Evolutionary conservation across 73 alveolate species (phyloP).

Genomic region (Effrenium voratum): DNA sequence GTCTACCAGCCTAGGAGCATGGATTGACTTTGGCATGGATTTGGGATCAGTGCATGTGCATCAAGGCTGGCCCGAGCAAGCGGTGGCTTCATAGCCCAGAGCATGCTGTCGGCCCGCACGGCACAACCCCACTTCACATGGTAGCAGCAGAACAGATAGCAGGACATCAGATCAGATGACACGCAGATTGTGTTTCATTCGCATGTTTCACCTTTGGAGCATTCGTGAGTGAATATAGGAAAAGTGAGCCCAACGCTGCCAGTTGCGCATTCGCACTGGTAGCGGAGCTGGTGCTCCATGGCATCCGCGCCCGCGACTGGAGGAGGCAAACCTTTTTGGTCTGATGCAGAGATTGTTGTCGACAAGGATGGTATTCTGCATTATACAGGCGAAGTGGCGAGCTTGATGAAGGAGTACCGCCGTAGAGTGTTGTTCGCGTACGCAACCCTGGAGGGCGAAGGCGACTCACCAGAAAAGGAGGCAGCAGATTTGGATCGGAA

Average conservation of each 20-base stretch:
- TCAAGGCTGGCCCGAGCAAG: no score
- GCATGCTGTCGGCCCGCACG: no score
- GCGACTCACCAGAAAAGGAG: not conserved
- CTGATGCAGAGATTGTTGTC: not conserved
- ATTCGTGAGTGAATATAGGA: not conserved
- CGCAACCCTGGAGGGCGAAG: not conserved
- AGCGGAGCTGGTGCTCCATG: not conserved
- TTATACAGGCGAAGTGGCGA: not conserved
- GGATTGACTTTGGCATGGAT: no score
- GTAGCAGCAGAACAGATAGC: no score
- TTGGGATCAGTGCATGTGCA: no score
- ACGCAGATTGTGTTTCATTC: no score
- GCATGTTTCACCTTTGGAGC: not conserved
- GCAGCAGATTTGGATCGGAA: not conserved
- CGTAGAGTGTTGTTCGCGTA: not conserved
- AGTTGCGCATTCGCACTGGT: not conserved
- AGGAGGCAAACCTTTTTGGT: not conserved
- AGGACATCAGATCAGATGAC: no score
- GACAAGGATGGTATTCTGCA: not conserved
- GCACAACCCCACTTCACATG: no score
- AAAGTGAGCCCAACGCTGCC: not conserved
- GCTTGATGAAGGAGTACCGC: not conserved
- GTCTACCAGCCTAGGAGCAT: no score
- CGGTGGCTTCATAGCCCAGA: no score
- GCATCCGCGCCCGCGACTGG: not conserved